These are phyloP conservation scores for Manihot esculenta DNA, from an alignment of 441 rosid genomes.

Conservation along the genomic window DNA sequence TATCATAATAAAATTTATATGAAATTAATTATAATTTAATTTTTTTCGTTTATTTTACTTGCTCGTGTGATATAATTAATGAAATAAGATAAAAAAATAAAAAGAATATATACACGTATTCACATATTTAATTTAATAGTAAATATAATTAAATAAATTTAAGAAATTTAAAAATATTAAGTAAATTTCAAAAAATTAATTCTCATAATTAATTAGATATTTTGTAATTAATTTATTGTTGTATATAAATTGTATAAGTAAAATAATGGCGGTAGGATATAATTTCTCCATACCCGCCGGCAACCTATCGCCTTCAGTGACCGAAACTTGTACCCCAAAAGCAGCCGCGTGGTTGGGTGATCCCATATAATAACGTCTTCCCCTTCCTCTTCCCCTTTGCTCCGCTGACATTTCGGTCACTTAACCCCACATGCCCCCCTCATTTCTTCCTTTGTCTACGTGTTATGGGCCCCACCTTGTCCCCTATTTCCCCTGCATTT, in stretches of 20 bases:
- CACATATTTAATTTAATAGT: too few species aligned
- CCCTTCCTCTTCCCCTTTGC: conserved; percentile 1
- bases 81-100: too few species aligned
- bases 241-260: neutral
- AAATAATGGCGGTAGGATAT: conserved; percentile 2
- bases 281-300: conserved; percentile 36
- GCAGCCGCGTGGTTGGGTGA: conserved; percentile 41
- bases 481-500: conserved; percentile 40
- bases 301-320: conserved; percentile 38
- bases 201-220: too few species aligned
- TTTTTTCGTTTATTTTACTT: too few species aligned
- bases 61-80: too few species aligned
- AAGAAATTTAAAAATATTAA: too few species aligned
- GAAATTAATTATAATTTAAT: too few species aligned
- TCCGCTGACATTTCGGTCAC: conserved; percentile 56
- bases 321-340: conserved; percentile 40
- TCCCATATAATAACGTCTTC: conserved; percentile 22
- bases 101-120: too few species aligned
- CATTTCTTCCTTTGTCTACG: conserved; percentile 50
- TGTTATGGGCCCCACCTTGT: conserved; percentile 45
- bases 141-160: too few species aligned
- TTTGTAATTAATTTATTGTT: too few species aligned
- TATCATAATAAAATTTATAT: too few species aligned
- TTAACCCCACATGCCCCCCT: conserved; percentile 74
- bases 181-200: too few species aligned